Base-by-base conservation (phyloP, 2,329 filamentous ascomycete species). In the Laburnicola sp. region DNA sequence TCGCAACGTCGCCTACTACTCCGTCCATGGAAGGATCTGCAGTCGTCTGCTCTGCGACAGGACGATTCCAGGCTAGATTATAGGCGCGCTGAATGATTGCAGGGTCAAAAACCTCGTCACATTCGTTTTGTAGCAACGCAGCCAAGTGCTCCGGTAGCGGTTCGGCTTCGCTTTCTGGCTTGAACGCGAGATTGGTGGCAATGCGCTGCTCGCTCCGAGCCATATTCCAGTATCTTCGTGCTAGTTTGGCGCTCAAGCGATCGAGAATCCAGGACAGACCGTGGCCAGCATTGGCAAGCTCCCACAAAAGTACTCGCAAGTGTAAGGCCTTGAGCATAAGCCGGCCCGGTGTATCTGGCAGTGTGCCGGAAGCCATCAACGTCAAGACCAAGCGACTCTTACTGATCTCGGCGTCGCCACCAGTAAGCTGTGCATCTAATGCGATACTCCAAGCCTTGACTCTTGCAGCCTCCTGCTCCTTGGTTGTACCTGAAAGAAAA, bases 361-460 rank as follows among this genome's bases (percentile, higher is more conserved):
- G 79, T 0, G 92, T 96, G 23, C 87, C 87, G 1, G 92, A 95
- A 6, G 92, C 91, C 64, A 97, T 86, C 25, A 97, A 80, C 0
- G 92, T 96, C 43, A 97, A 78, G 0, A 93, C 83, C 28, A 97
- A 80, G 43, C 93, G 86, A 71, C 89, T 91, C 72, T 88, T 91
- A 78, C 88, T 96, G 61, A 97, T 88, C 70, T 96, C 89, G 6
- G 87, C 83, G 72, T 97, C 93, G 10, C 93, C 92, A 36, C 93
- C 93, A 7, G 90, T 90, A 21, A 97, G 81, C 71, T 97, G 93
- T 25, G 93, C 91, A 72, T 97, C 93, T 48, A 97, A 82, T 10
- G 92, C 92, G 64, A 96, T 96, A 30, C 87, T 83, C 93, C 93
- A 97, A 0, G 91, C 90, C 75, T 96, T 94, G 64, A 96, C 82